phyloP scores from a whole-genome alignment of 768 basidiomycete species.

The Suillus luteus region DNA sequence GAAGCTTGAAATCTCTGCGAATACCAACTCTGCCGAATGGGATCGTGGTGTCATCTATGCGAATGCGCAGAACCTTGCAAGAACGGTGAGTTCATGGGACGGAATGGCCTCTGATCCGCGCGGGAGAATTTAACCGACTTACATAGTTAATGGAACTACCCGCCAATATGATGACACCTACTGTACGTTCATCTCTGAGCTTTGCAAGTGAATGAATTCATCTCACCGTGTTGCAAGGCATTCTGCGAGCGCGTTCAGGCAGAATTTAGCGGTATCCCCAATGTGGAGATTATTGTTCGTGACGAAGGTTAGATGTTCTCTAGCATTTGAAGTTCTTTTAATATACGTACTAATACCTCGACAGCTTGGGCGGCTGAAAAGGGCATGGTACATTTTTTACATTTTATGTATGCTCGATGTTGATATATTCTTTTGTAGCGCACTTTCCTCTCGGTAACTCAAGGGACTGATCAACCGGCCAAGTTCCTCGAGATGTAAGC shows the following conservation, averaged over 20 bases:
- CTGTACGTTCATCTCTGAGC: slow-evolving; percentile 42
- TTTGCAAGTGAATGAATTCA: background rate
- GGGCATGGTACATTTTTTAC: slow-evolving; percentile 61
- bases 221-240: slow-evolving; percentile 37
- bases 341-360: slow-evolving; percentile 10
- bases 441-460: slow-evolving; percentile 62
- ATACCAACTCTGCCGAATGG: slow-evolving; percentile 58
- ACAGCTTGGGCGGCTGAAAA: slow-evolving; percentile 81
- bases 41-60: slow-evolving; percentile 73
- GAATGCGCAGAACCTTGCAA: slow-evolving; percentile 76
- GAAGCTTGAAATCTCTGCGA: slow-evolving; percentile 50
- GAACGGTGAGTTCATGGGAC: slow-evolving; percentile 52
- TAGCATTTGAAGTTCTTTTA: background rate
- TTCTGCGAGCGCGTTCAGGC: slow-evolving; percentile 72
- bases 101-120: background rate
- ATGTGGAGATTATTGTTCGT: slow-evolving; percentile 52
- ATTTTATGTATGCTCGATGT: background rate
- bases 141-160: slow-evolving; percentile 79
- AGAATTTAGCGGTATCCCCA: slow-evolving; percentile 64
- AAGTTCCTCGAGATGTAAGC: slow-evolving; percentile 84
- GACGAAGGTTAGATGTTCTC: slow-evolving; percentile 28
- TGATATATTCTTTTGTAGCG: slow-evolving; percentile 42
- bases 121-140: slow-evolving; percentile 2
- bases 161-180: slow-evolving; percentile 85
- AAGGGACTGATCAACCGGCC: slow-evolving; percentile 60